Conservation (phyloP, 2,329 filamentous ascomycete genomes). For the Aquanectria penicillioides region DNA sequence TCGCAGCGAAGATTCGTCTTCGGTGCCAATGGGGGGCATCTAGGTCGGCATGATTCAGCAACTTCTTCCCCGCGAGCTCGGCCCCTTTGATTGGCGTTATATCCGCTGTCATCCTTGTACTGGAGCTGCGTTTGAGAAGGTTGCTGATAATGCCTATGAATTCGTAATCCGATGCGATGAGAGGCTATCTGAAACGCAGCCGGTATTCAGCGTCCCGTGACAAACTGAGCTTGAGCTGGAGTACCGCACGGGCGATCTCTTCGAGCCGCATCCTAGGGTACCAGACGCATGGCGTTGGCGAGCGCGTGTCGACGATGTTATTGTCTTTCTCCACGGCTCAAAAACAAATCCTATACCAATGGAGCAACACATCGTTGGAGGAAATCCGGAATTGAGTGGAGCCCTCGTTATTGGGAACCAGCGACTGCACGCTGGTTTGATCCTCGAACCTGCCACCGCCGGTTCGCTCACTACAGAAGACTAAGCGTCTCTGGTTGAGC, state of each 20-base stretch:
- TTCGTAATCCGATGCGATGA: neutral
- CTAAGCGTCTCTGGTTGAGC: neutral
- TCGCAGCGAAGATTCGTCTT: neutral
- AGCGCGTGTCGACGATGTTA: neutral
- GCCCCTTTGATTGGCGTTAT: neutral
- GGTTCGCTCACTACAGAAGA: neutral
- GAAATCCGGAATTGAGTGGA: neutral
- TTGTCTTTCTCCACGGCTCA: neutral
- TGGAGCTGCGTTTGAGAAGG: neutral
- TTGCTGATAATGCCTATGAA: neutral
- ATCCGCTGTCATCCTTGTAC: neutral
- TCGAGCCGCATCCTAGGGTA: neutral
- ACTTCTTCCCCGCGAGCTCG: neutral
- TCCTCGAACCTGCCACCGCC: neutral
- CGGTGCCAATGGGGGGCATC: neutral
- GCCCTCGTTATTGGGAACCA: neutral
- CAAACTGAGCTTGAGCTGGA: neutral
- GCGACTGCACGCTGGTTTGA: neutral
- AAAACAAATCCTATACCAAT: neutral
- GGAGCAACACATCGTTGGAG: neutral
- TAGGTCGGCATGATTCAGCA: neutral
- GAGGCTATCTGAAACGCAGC: neutral
- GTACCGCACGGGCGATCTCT: neutral
- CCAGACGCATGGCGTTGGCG: neutral
- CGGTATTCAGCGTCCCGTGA: neutral